These are phyloP conservation scores for Aquanectria penicillioides DNA, from an alignment of 2,329 filamentous ascomycete species.

Conservation along the genomic window DNA sequence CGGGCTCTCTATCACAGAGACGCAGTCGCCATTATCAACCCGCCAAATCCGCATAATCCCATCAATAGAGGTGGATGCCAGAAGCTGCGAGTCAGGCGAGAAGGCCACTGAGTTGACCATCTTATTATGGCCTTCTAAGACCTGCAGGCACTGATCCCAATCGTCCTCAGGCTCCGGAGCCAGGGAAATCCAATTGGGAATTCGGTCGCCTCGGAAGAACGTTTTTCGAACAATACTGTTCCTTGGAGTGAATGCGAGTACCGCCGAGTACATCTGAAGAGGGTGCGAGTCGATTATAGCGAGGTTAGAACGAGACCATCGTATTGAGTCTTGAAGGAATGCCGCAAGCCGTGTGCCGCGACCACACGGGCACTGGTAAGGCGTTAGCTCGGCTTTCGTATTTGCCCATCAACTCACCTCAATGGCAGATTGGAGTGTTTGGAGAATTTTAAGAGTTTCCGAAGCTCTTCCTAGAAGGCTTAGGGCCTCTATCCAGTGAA, in stretches of 20 bases:
- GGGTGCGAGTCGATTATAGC: background rate
- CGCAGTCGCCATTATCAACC: background rate
- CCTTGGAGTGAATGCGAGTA: background rate
- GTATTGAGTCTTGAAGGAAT: background rate
- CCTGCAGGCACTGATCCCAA: background rate
- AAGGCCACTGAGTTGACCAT: background rate
- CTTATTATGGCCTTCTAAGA: background rate
- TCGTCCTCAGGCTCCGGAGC: background rate
- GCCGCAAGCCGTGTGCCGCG: background rate
- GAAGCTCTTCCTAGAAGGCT: background rate
- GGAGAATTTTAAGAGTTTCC: background rate
- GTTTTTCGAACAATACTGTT: background rate
- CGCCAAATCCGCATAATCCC: background rate
- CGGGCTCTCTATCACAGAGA: background rate
- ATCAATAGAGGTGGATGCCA: background rate
- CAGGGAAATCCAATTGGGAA: background rate
- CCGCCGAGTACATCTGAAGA: conserved; percentile 13
- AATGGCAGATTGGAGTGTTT: background rate
- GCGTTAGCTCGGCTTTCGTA: background rate
- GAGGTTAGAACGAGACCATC: background rate
- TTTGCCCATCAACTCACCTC: background rate
- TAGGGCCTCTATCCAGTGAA: conserved; percentile 2
- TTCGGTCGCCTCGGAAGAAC: background rate
- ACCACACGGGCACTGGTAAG: too few relatives aligned
- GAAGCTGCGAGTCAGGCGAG: background rate